Evolutionary conservation across 1,284 basidiomycete species (phyloP), one percentile per base, ranked within the genome.

Genomic region (Puccinia hordei): DNA sequence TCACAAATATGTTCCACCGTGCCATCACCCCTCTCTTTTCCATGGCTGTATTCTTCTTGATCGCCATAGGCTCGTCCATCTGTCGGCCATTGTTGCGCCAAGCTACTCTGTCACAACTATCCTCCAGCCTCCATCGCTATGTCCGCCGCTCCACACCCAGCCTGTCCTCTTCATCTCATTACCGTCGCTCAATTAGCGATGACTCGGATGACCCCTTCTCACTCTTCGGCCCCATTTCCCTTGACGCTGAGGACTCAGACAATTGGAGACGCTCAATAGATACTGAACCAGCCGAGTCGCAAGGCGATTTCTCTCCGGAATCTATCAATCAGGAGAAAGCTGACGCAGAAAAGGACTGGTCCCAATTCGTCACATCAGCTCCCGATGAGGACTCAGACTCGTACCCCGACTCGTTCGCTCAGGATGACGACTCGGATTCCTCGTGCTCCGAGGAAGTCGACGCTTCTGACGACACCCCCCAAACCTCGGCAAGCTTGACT

Each of bases 381-480:
- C 63, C 63, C 63, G 63, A 46, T 41, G 63, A 66, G 33, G 63
- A 66, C 10, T n/a, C 41, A 13, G 41, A 44, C 63, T 66, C 63
- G 22, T 66, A 66, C 41, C 63, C 63, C 3, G 63, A 66, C 13
- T 46, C 63, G 2, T 66, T 66, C n/a, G 63, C 41, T 17, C n/a
- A 46, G n/a, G 63, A 66, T 27, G 63, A 27, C 22, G 24, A 44
- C 22, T 12, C 24, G 5, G 63, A 44, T 38, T 46, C n/a, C 5
- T 66, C 63, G 4, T 44, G n/a, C 63, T 44, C 41, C 35, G 8
- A 9, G 19, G 33, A 22, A 22, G 41, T 8, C 17, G 41, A 66
- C 2, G 63, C 35, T 38, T 49, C 46, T 2, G 10, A 63, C 1
- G 19, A 38, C 17, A 22, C n/a, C 41, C 24, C 38, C 1, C 44